These are phyloP conservation scores for Dissoconium aciculare DNA, from an alignment of 2,329 filamentous ascomycete genomes.

Conservation along the genomic window DNA sequence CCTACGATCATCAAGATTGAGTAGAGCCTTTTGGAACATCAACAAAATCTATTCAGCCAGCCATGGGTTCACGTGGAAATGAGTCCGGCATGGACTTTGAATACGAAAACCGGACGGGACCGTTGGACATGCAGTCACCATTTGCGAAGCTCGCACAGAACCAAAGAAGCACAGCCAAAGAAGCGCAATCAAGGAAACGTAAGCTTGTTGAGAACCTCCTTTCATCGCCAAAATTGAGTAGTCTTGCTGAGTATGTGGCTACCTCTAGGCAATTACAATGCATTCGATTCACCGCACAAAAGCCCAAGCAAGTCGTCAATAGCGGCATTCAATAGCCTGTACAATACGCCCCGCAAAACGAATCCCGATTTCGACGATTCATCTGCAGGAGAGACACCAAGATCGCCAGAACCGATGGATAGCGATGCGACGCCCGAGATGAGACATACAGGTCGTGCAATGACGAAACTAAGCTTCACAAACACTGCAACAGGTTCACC, in stretches of 20 bases:
- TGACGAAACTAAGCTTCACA: slow-evolving; percentile 3
- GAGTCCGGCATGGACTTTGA: slow-evolving; percentile 41
- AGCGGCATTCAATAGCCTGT: slow-evolving; percentile 21
- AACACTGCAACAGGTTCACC: too few relatives aligned
- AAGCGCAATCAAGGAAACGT: too few relatives aligned
- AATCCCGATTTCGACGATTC: slow-evolving; percentile 28
- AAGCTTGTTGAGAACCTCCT: slow-evolving; percentile 1
- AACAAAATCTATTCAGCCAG: slow-evolving; percentile 1
- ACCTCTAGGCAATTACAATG: slow-evolving; percentile 17
- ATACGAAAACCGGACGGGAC: slow-evolving; percentile 33
- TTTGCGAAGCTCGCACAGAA: slow-evolving; percentile 29
- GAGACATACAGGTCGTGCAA: slow-evolving; percentile 5
- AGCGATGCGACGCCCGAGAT: slow-evolving; percentile 23
- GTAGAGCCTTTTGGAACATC: background rate
- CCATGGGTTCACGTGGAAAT: slow-evolving; percentile 25
- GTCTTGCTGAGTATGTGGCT: background rate
- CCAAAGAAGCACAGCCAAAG: too few relatives aligned
- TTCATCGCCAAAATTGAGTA: slow-evolving; percentile 1
- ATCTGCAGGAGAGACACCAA: slow-evolving; percentile 36
- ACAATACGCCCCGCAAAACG: slow-evolving; percentile 26
- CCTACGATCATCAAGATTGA: too few relatives aligned
- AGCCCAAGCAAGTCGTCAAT: slow-evolving; percentile 27
- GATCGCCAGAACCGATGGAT: slow-evolving; percentile 28
- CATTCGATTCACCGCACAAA: slow-evolving; percentile 37
- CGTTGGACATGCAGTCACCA: slow-evolving; percentile 33